Evolutionary conservation across 1,284 basidiomycete genomes (phyloP).

Genomic region (Tilletia caries): DNA sequence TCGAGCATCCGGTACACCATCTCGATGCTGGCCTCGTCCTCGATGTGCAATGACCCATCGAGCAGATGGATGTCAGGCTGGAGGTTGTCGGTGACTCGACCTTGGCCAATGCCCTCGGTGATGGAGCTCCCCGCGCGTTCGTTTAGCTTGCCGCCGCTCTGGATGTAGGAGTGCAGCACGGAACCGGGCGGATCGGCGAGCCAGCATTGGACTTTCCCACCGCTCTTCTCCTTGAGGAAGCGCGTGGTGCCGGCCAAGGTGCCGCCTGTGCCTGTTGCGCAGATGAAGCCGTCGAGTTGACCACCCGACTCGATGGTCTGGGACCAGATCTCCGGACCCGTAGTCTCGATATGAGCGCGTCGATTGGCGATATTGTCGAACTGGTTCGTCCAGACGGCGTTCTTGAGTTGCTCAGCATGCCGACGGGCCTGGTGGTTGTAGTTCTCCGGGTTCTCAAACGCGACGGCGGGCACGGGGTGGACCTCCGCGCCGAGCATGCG

Average conservation of each 20-base stretch:
- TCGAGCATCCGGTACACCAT: constrained; percentile 93
- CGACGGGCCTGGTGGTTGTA: constrained; percentile 98
- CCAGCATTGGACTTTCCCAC: constrained; percentile 81
- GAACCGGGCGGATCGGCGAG: constrained; percentile 94
- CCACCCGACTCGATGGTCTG: constrained; percentile 67
- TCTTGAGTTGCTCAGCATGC: constrained; percentile 75
- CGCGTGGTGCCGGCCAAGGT: constrained; percentile 86
- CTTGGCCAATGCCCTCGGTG: constrained; percentile 98
- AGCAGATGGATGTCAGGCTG: constrained; percentile 76
- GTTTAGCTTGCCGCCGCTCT: constrained; percentile 71
- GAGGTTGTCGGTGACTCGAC: constrained; percentile 91
- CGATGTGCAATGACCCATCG: constrained; percentile 76
- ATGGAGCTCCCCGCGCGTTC: constrained; percentile 79
- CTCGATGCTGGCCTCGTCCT: constrained; percentile 82
- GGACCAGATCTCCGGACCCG: constrained; percentile 94
- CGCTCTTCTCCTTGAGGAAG: constrained; percentile 78
- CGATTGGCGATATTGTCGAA: constrained; percentile 93
- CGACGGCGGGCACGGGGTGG: constrained; percentile 88
- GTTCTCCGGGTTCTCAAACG: constrained; percentile 91
- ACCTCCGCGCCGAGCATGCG: constrained; percentile 97
- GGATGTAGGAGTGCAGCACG: constrained; percentile 81
- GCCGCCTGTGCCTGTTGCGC: constrained; percentile 91
- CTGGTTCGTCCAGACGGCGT: constrained; percentile 98
- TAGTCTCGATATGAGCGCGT: constrained; percentile 79
- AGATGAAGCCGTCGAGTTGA: constrained; percentile 81